A percentile compares a stretch with the other conserved stretches of the same genome.
These are phyloP conservation scores for Cucurbita moschata DNA, from an alignment of 306 rosid genomes.

Conservation along the genomic window DNA sequence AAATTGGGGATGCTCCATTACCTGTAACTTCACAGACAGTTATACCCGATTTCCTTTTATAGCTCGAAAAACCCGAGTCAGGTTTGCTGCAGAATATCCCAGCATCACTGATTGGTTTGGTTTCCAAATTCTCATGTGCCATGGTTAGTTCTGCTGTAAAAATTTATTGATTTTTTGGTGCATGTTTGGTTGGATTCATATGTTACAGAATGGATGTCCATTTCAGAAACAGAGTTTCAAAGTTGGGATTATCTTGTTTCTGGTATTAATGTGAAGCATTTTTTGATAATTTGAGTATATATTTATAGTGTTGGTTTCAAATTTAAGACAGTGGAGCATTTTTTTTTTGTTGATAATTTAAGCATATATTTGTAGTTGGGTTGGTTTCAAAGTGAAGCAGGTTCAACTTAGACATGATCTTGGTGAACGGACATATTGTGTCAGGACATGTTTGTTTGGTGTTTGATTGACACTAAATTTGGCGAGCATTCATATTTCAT, in stretches of 20 bases:
- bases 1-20: slow-evolving; percentile 44
- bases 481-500: too few species aligned
- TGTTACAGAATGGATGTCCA: background rate
- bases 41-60: slow-evolving; percentile 88
- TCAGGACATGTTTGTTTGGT: too few species aligned
- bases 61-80: slow-evolving; percentile 10
- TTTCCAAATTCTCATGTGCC: slow-evolving; percentile 9
- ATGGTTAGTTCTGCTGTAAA: slow-evolving; percentile 22
- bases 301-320: background rate
- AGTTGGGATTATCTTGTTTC: slow-evolving; percentile 1
- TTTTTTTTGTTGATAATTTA: background rate
- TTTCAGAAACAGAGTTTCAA: slow-evolving; percentile 3
- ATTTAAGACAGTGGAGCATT: background rate
- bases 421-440: too few species aligned
- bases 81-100: background rate
- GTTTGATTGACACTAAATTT: too few species aligned
- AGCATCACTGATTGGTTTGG: background rate
- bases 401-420: background rate
- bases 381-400: background rate
- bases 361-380: background rate
- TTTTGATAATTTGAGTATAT: background rate
- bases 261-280: background rate
- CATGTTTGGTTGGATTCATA: slow-evolving; percentile 12
- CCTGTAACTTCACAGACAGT: slow-evolving; percentile 52
- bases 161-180: slow-evolving; percentile 11